Evolutionary conservation across 768 basidiomycete species (phyloP), one percentile per base, ranked within the genome.

Genomic region (Udeniomyces megalosporus): DNA sequence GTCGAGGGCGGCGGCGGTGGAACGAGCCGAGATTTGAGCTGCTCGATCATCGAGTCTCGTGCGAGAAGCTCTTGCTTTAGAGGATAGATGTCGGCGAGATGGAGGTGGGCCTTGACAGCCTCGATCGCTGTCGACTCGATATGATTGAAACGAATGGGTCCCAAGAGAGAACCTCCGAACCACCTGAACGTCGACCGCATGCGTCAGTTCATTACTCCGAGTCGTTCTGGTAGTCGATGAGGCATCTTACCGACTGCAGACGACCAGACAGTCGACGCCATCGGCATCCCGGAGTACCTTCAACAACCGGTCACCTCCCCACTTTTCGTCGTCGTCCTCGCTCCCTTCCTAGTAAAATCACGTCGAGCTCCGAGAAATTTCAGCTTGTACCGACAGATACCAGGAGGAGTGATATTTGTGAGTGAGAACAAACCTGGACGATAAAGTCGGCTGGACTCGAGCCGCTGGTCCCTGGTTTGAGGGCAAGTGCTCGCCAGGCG

Each of bases 261-360:
- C 51, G 32, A 51, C 28, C 24, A 59, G 52, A 12, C 31, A 29
- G 35, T 65, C 63, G 24, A 65, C 52, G 20, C 82, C 77, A 1
- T 81, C 83, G 65, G 81, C 78, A n/a, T 76, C 74, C 68, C 81
- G 78, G 84, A 91, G 84, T 14, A 81, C 79, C 66, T 78, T 80
- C 66, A 85, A 70, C 31, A 86, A 76, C 64, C 77, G 79, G 17
- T 74, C 76, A 29, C 84, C 83, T 31, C 80, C 86, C 78, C 81
- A 84, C 66, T 79, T 79, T 73, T 89, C 88, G 4, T 82, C 85
- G 54, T 88, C 88, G 67, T 91, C 88, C 49, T 82, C 80, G 67
- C 76, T 79, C 1, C 82, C 84, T 46, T 63, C 62, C 62, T 61
- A 22, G 1, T 3, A 22, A 42, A 26, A 17, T 5, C 46, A 5